Conservation (phyloP, 106 monocot species). For the Chionographis japonica region DNA sequence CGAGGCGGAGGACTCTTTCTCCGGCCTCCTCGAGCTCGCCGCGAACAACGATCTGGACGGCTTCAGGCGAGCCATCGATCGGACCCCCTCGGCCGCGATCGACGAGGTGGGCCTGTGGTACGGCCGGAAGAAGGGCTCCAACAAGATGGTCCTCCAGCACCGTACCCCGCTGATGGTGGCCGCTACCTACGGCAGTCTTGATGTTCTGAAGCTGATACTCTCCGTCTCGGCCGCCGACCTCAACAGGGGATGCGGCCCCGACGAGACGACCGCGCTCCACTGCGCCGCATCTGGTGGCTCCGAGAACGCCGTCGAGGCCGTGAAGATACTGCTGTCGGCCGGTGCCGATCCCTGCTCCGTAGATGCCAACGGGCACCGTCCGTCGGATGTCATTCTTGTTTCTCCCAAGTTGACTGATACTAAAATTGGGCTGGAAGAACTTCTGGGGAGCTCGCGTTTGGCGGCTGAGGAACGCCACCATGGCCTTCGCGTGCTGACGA, state of each 20-base stretch:
- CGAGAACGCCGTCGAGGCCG: constrained; percentile 26
- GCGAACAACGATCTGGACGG: constrained; percentile 44
- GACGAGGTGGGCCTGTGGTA: constrained; percentile 54
- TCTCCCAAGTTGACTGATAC: constrained; percentile 14
- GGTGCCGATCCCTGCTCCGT: constrained; percentile 27
- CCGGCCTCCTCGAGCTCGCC: constrained; percentile 44
- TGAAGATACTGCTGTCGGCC: constrained; percentile 35
- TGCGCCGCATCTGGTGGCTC: constrained; percentile 67
- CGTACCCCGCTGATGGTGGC: constrained; percentile 72
- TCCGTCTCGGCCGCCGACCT: constrained; percentile 21
- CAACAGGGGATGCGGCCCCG: constrained; percentile 36
- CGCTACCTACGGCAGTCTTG: constrained; percentile 60
- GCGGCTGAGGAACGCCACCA: neutral
- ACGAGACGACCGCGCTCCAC: constrained; percentile 55
- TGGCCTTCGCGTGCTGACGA: constrained; percentile 17
- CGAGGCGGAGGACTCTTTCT: constrained; percentile 16
- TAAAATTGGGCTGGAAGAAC: constrained; percentile 16
- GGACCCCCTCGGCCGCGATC: constrained; percentile 15
- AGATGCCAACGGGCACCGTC: constrained; percentile 22
- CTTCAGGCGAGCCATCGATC: constrained; percentile 20
- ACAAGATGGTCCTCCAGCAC: constrained; percentile 37
- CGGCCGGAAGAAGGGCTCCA: constrained; percentile 33
- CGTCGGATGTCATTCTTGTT: constrained; percentile 28
- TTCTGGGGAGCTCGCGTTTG: constrained; percentile 10
- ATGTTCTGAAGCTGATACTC: constrained; percentile 36